Base-by-base conservation (phyloP, 257 asterid species). In the Phtheirospermum japonicum region DNA sequence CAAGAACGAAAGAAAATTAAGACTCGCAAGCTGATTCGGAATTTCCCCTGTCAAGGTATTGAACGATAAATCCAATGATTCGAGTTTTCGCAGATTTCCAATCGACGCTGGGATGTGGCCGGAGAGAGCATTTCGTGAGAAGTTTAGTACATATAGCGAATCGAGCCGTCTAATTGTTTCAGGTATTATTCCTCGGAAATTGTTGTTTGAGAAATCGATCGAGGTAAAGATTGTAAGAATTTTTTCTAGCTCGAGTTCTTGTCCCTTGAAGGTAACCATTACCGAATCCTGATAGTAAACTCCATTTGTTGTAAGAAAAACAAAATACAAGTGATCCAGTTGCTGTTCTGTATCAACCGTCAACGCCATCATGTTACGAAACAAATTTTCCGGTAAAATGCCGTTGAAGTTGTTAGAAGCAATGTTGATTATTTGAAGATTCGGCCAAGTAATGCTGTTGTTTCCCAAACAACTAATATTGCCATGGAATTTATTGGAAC, bases 121-220 rank as follows among this genome's bases (percentile, higher is more conserved):
- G 0, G 71, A 66, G 48, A 78, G 55, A 30, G 77, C 34, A 45
- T 77, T 79, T 64, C 33, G 66, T 13, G 83, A 82, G 26, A 82
- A 67, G 77, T 79, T 70, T 31, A 82, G 79, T 14, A 60, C 36
- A 40, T 72, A 65, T 6, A 82, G 75, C 0, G 80, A 56, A 7
- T 48, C 61, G 10, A 77, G 69, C 0, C 64, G 52, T 2, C 85
- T 79, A n/a, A 79, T 19, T 4, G 68, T 54, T 1, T 64, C 51
- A 0, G 83, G 89, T 12, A 82, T 79, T 23, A 4, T 9, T 4
- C 89, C 82, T n/a, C 34, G 56, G 26, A 82, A 75, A 39, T 66
- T 59, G 63, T 82, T 79, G 37, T 75, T 64, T 18, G 85, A 82
- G 76, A 82, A 75, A 61, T 82, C 89, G 12, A 82, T 18, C 11